phyloP scores from a whole-genome alignment of 140 eudicot genomes.

The Ambrosia hybrid region DNA sequence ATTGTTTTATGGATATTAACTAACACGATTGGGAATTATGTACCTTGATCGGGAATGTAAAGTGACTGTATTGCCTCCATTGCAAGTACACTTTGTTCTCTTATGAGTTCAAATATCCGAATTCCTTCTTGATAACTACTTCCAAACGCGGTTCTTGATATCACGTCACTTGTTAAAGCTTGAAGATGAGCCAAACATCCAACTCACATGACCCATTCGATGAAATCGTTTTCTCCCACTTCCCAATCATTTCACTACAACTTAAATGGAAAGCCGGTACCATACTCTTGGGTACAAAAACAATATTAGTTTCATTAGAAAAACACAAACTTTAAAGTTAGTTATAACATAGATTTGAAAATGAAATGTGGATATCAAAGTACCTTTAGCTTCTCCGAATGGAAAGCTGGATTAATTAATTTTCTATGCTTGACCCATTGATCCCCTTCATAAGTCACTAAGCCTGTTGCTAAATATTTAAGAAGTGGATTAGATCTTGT shows the following conservation, averaged over 20 bases:
- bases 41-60: slow-evolving; percentile 43
- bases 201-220: slow-evolving; percentile 31
- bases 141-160: slow-evolving; percentile 43
- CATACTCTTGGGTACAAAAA: slow-evolving; percentile 20
- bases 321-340: too few relatives aligned
- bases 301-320: not conserved
- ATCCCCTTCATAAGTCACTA: slow-evolving; percentile 26
- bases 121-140: slow-evolving; percentile 41
- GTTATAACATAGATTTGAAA: not conserved
- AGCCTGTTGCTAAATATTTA: slow-evolving; percentile 25
- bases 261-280: slow-evolving; percentile 26
- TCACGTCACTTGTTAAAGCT: slow-evolving; percentile 36
- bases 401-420: not conserved
- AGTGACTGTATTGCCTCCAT: slow-evolving; percentile 21
- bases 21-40: not conserved
- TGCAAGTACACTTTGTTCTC: slow-evolving; percentile 29
- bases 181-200: slow-evolving; percentile 43
- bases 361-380: not conserved
- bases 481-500: slow-evolving; percentile 26
- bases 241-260: slow-evolving; percentile 6
- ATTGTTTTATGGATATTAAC: not conserved
- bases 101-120: slow-evolving; percentile 33
- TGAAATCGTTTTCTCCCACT: slow-evolving; percentile 27
- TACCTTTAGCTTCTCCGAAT: not conserved
- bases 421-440: not conserved